These are phyloP conservation scores for Paraphaeosphaeria sporulosa DNA, from an alignment of 2,329 filamentous ascomycete genomes.

Conservation along the genomic window DNA sequence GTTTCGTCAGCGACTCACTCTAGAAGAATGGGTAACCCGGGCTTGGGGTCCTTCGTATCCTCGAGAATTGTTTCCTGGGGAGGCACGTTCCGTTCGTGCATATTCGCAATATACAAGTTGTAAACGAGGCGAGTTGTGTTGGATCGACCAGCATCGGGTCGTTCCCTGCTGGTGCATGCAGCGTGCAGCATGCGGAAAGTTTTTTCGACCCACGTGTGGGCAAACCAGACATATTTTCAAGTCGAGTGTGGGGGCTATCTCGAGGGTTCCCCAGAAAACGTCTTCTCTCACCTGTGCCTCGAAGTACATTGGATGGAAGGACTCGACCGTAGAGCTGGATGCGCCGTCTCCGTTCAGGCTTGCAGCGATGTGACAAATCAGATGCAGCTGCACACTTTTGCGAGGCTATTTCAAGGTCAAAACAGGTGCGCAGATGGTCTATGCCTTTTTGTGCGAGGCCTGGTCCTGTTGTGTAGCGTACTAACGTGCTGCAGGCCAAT, in stretches of 20 bases:
- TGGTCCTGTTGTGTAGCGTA: constrained; percentile 42
- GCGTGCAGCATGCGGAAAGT: constrained; percentile 23
- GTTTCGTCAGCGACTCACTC: constrained; percentile 20
- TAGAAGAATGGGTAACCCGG: constrained; percentile 13
- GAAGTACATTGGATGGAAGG: constrained; percentile 15
- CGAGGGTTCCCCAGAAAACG: neutral
- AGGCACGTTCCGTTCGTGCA: constrained; percentile 26
- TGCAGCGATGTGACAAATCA: constrained; percentile 34
- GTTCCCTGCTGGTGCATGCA: constrained; percentile 38
- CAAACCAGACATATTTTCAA: constrained; percentile 17
- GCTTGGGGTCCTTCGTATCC: constrained; percentile 9
- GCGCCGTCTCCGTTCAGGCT: constrained; percentile 20
- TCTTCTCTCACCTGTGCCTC: neutral
- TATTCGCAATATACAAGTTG: constrained; percentile 24
- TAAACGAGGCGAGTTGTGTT: constrained; percentile 17
- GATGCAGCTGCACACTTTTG: constrained; percentile 27
- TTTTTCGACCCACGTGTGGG: constrained; percentile 8
- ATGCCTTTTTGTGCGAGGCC: constrained; percentile 29
- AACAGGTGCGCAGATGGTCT: constrained; percentile 25
- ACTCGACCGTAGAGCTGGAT: constrained; percentile 24
- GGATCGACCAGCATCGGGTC: constrained; percentile 19
- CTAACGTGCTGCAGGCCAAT: constrained; percentile 41
- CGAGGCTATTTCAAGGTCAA: constrained; percentile 31
- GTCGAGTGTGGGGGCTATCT: constrained; percentile 25
- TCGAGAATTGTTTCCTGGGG: constrained; percentile 10